Evolutionary conservation across 495 filamentous ascomycete genomes (phyloP).

Genomic region (Aspergillus bertholletiae): DNA sequence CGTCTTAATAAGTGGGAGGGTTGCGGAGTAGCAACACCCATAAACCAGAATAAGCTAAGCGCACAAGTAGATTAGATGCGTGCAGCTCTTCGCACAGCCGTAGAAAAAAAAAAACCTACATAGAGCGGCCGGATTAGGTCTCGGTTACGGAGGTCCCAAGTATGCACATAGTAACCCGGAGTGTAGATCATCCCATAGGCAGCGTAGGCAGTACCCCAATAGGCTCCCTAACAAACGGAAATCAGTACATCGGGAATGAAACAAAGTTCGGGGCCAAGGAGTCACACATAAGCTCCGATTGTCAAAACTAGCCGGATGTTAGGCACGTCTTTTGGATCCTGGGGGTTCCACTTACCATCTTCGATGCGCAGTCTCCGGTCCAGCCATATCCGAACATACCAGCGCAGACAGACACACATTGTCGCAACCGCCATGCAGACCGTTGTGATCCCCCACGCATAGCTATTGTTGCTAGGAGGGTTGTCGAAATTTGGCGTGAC

Average conservation of each 20-base stretch:
- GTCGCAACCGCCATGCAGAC: slow-evolving; percentile 16
- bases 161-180: slow-evolving; percentile 21
- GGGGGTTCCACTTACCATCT: slow-evolving; percentile 18
- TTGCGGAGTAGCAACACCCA: slow-evolving; percentile 19
- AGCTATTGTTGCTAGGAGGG: slow-evolving; percentile 25
- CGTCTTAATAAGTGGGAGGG: slow-evolving; percentile 17
- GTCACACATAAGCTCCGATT: too few species aligned
- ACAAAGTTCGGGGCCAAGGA: too few species aligned
- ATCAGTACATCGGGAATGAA: too few species aligned
- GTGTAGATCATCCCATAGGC: slow-evolving; percentile 15
- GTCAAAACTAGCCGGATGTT: too few species aligned
- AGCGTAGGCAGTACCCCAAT: slow-evolving; percentile 21
- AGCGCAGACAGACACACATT: slow-evolving; percentile 13
- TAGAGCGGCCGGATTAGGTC: slow-evolving; percentile 16
- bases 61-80: not conserved
- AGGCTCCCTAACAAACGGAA: slow-evolving; percentile 11
- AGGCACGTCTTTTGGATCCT: too few species aligned
- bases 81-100: too few species aligned
- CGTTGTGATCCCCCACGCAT: slow-evolving; percentile 21
- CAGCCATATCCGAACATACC: slow-evolving; percentile 14
- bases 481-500: slow-evolving; percentile 25
- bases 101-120: slow-evolving; percentile 4
- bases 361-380: slow-evolving; percentile 13
- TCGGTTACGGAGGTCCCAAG: slow-evolving; percentile 17
- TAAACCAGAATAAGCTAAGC: slow-evolving; percentile 19